Conservation (phyloP, 164 flowering plant species). For the Piper betle region DNA sequence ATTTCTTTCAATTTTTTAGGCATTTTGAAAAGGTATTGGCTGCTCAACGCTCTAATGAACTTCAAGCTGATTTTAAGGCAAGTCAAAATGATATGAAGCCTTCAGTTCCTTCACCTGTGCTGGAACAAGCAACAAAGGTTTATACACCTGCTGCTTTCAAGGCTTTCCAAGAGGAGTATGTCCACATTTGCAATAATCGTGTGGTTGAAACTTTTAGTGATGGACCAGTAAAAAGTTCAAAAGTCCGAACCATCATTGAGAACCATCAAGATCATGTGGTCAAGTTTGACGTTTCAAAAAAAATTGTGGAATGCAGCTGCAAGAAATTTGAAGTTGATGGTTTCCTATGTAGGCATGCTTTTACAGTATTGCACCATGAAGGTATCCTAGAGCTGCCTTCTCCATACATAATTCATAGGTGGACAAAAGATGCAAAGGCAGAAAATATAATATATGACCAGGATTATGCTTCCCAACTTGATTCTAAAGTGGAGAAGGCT, state of each 20-base stretch:
- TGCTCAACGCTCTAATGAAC: not conserved
- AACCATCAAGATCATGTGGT: not conserved
- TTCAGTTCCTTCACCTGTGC: not conserved
- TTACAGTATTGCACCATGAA: not conserved
- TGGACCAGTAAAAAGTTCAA: not conserved
- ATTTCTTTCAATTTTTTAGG: not conserved
- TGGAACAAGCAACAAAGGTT: constrained; percentile 1
- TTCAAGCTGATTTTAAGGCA: not conserved
- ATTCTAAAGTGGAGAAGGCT: not conserved
- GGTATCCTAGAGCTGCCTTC: not conserved
- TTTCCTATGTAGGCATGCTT: constrained; percentile 1
- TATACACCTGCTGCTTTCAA: not conserved
- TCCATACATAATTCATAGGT: not conserved
- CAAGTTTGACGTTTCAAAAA: not conserved
- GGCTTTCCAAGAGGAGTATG: constrained; percentile 1
- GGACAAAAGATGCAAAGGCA: constrained; percentile 1
- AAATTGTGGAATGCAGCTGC: not conserved
- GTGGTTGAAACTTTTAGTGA: not conserved
- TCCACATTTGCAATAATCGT: not conserved
- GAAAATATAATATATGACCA: not conserved
- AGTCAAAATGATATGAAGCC: not conserved
- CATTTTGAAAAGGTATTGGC: constrained; percentile 2
- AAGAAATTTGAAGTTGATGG: constrained; percentile 1
- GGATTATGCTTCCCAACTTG: not conserved
- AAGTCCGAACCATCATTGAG: not conserved